phyloP scores from a whole-genome alignment of 2,329 filamentous ascomycete genomes.

The Penicillium digitatum region DNA sequence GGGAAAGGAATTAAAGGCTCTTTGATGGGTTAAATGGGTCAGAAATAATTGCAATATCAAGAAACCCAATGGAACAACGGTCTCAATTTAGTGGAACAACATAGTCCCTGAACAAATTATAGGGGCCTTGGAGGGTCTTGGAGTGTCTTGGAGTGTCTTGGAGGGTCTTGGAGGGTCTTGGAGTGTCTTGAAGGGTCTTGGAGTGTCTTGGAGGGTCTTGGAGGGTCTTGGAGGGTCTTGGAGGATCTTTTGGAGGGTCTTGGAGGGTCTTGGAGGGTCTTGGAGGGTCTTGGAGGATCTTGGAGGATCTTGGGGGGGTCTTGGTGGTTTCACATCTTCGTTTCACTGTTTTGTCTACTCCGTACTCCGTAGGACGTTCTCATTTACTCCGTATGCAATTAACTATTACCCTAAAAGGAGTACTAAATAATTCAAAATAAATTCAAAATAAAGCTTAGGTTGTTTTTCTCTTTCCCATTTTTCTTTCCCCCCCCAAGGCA shows the following conservation, averaged over 20 bases:
- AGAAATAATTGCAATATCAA: neutral
- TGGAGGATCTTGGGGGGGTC: too few relatives aligned
- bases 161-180: neutral
- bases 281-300: neutral
- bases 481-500: neutral
- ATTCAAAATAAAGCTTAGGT: neutral
- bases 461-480: neutral
- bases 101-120: constrained; percentile 1
- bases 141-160: neutral
- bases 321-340: neutral
- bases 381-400: too few relatives aligned
- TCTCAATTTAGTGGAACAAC: constrained; percentile 1
- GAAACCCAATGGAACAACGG: neutral
- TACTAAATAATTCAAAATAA: neutral
- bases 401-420: neutral
- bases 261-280: neutral
- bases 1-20: neutral
- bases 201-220: neutral
- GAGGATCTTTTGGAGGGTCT: too few relatives aligned
- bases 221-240: neutral
- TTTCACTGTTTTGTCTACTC: neutral
- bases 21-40: neutral
- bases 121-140: neutral
- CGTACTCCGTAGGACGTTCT: too few relatives aligned
- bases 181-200: neutral